Base-by-base conservation (phyloP, 148 eudicot genomes). In the Vaccinium darrowii region DNA sequence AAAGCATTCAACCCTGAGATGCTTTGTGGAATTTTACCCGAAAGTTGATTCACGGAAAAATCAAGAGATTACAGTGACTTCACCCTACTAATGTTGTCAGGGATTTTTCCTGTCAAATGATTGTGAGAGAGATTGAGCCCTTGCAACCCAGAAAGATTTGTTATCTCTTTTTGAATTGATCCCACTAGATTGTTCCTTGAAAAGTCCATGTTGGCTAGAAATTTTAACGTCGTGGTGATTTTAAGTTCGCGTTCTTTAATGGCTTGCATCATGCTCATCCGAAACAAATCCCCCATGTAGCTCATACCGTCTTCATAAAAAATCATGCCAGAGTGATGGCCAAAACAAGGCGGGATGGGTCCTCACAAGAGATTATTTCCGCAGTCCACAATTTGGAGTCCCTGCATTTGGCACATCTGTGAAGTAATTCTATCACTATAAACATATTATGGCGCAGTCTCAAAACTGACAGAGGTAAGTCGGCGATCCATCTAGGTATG, bases 111-210 rank as follows among this genome's bases (percentile, higher is more conserved):
- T 30, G 30, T 30, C 30, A 30, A 1, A 30, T 30, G 30, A 30
- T 30, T 30, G 30, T 33, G 60, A 0, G 93, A 91, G 39, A 91
- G 58, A 39, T 90, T 90, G 1, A 90, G 81, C 2, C 88, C 88
- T 2, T 72, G 33, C 52, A 85, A 81, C 1, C 65, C 57, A 4
- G 78, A 78, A 12, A 92, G 87, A 11, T 12, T 30, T 33, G 88
- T 88, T 5, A 91, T 75, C 84, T 84, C 90, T 39, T 75, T 52
- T 10, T 91, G 90, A 5, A 90, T 71, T 30, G 88, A 14, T 3
- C 94, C 89, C 7, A 36, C 69, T 18, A 91, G 84, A 79, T 84
- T 58, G 53, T 91, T 91, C 67, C 86, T 63, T 0, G 93, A 92
- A 76, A 92, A 91, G 76, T 90, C 93, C 27, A 86, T 71, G 81